phyloP scores from a whole-genome alignment of 352 stramenopile species.

The Phytophthora fragariaefolia region DNA sequence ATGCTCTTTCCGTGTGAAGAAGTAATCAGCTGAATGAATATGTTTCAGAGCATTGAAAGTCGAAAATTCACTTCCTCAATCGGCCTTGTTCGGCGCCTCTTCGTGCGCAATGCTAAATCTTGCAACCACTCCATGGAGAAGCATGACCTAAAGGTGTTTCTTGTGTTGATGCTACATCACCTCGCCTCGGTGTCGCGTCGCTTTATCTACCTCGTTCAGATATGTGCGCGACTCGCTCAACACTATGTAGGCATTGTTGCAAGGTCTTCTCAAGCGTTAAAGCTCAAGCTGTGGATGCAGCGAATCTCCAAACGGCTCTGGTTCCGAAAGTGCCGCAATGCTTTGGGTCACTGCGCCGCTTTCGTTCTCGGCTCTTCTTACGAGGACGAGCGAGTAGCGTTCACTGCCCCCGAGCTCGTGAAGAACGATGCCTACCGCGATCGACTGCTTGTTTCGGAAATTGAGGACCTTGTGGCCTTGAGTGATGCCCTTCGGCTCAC shows the following conservation, averaged over 20 bases:
- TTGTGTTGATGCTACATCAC: slow-evolving; percentile 12
- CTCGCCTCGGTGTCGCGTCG: slow-evolving; percentile 9
- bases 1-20: slow-evolving; percentile 38
- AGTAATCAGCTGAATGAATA: slow-evolving; percentile 6
- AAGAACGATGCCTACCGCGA: slow-evolving; percentile 76
- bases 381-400: slow-evolving; percentile 50
- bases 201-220: slow-evolving; percentile 7
- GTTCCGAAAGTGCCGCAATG: slow-evolving; percentile 28
- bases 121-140: slow-evolving; percentile 26
- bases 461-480: slow-evolving; percentile 62
- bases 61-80: no score
- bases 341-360: slow-evolving; percentile 28
- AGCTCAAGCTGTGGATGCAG: slow-evolving; percentile 5
- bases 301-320: slow-evolving; percentile 21
- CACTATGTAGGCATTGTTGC: slow-evolving; percentile 4
- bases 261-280: slow-evolving; percentile 13
- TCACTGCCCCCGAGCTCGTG: slow-evolving; percentile 53
- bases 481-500: slow-evolving; percentile 61
- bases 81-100: slow-evolving; percentile 16
- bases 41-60: slow-evolving; percentile 3
- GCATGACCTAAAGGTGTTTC: slow-evolving; percentile 16
- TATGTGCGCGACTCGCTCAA: neutral
- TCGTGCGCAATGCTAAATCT: slow-evolving; percentile 18
- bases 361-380: slow-evolving; percentile 55
- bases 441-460: slow-evolving; percentile 62